phyloP scores from a whole-genome alignment of 208 protist species.

The Crithidia fasciculata region DNA sequence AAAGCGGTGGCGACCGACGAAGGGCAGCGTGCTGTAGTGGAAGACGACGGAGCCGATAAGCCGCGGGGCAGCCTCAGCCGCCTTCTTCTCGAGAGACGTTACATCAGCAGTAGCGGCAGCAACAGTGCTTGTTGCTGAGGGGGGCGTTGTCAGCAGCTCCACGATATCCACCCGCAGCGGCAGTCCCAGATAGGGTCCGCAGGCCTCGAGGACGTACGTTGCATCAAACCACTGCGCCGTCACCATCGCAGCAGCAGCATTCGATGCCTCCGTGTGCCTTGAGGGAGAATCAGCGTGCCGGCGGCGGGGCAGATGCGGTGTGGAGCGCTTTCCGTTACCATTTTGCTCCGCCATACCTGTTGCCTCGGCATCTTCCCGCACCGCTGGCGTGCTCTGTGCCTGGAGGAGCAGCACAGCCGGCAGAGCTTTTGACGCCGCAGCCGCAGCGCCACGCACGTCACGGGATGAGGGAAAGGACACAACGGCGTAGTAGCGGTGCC shows the following conservation, averaged over 20 bases:
- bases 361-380: background rate
- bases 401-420: background rate
- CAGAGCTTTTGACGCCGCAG: background rate
- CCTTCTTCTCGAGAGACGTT: background rate
- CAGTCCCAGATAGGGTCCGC: slow-evolving; percentile 1
- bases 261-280: background rate
- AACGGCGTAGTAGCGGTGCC: background rate
- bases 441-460: background rate
- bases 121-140: background rate
- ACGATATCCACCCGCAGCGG: slow-evolving; percentile 4
- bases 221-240: background rate
- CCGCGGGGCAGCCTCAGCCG: background rate
- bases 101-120: background rate
- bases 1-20: background rate
- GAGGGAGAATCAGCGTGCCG: background rate
- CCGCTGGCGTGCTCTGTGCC: background rate
- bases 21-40: slow-evolving; percentile 10
- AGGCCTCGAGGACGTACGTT: background rate
- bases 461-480: background rate
- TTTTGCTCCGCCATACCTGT: background rate
- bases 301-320: background rate
- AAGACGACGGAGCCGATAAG: slow-evolving; percentile 5
- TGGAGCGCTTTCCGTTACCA: background rate
- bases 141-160: background rate
- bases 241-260: background rate